These are phyloP conservation scores for Xylariaceae sp. DNA, from an alignment of 2,329 filamentous ascomycete species.

Conservation along the genomic window DNA sequence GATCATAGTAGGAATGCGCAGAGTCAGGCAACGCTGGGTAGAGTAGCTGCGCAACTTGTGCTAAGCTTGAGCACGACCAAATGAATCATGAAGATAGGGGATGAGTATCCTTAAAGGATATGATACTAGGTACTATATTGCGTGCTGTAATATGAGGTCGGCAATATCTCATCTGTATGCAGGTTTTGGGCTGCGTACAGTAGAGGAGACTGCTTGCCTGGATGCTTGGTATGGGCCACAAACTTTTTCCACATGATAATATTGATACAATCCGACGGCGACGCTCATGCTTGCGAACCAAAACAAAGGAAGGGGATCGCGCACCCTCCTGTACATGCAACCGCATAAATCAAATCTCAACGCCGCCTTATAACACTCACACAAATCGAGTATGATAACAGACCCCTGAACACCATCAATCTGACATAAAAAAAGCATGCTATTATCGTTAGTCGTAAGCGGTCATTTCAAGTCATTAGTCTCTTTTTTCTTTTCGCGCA, in stretches of 20 bases:
- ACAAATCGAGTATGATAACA: neutral
- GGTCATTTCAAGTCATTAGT: constrained; percentile 25
- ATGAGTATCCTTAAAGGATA: constrained; percentile 5
- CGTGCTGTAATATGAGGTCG: constrained; percentile 14
- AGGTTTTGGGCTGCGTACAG: constrained; percentile 5
- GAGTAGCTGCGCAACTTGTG: constrained; percentile 2
- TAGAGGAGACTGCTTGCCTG: constrained; percentile 7
- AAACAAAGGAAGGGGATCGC: constrained; percentile 16
- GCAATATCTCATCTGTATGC: constrained; percentile 15
- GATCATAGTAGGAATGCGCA: neutral
- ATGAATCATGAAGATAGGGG: no score
- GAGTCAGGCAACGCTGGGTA: neutral
- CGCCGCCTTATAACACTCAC: constrained; percentile 3
- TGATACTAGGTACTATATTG: constrained; percentile 4
- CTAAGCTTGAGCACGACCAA: constrained; percentile 12
- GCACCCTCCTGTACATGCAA: constrained; percentile 15
- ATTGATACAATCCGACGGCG: constrained; percentile 14
- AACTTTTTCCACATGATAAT: constrained; percentile 15
- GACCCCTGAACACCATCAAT: constrained; percentile 15
- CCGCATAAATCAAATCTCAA: constrained; percentile 13
- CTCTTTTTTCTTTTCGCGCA: constrained; percentile 7
- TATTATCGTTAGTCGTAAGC: constrained; percentile 20
- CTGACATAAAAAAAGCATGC: constrained; percentile 14
- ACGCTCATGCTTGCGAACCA: constrained; percentile 8
- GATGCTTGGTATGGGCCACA: constrained; percentile 7